Percentiles rank a stretch among this genome's conserved stretches.
Evolutionary conservation across 192 early-diverging fungal genomes (phyloP).

Genomic region (Coemansia biformis): DNA sequence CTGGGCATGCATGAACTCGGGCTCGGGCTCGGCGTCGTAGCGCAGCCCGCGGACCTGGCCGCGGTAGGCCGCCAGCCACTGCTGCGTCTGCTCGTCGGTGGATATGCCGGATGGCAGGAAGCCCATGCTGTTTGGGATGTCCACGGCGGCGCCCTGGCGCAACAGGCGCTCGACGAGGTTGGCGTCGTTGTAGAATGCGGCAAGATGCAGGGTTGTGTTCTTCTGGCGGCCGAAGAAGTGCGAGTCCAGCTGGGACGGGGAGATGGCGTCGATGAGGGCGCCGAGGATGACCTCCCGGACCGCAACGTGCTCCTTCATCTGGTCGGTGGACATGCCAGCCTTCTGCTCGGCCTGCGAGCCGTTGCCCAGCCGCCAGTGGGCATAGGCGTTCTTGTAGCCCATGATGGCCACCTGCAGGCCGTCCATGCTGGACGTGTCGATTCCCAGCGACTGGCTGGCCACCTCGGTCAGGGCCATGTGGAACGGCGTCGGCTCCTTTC

Average conservation of each 20-base stretch:
- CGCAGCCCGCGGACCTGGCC: constrained; percentile 40
- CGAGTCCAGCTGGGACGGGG: constrained; percentile 48
- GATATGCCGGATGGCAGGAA: constrained; percentile 42
- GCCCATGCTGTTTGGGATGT: constrained; percentile 49
- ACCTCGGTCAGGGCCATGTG: constrained; percentile 45
- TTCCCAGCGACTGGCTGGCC: constrained; percentile 49
- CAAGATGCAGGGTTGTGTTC: constrained; percentile 52
- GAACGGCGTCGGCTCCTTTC: constrained; percentile 49
- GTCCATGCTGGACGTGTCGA: constrained; percentile 53
- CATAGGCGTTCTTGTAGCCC: constrained; percentile 52
- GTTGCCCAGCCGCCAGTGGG: constrained; percentile 48
- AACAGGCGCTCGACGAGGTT: constrained; percentile 47
- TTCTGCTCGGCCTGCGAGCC: constrained; percentile 39
- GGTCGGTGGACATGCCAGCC: constrained; percentile 44
- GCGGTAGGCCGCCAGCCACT: constrained; percentile 48
- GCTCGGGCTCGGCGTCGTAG: constrained; percentile 9
- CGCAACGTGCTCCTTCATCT: constrained; percentile 47
- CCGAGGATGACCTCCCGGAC: constrained; percentile 48
- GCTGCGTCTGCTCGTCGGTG: constrained; percentile 46
- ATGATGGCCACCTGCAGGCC: constrained; percentile 53
- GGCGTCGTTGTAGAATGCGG: constrained; percentile 51
- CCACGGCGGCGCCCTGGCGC: constrained; percentile 47
- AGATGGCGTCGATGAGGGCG: constrained; percentile 48
- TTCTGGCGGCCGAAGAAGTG: constrained; percentile 50
- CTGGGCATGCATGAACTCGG: constrained; percentile 1